Conservation (phyloP, 2,329 filamentous ascomycete genomes). For the Orbilia brochopaga region DNA sequence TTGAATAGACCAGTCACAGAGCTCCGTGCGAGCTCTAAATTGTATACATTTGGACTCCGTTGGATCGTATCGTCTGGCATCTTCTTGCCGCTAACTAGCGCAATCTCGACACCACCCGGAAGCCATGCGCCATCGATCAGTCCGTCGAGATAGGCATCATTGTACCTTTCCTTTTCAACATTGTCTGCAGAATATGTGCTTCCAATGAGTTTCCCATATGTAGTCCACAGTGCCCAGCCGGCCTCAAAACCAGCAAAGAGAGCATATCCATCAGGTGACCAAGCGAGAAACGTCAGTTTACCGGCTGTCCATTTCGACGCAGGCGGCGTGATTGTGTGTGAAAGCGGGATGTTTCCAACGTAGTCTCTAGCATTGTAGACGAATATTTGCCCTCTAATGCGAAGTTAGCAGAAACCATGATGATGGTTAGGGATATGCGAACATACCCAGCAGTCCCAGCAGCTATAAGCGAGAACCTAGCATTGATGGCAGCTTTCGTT, state of each 20-base stretch:
- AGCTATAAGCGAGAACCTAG: slow-evolving; percentile 89
- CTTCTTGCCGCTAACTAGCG: slow-evolving; percentile 63
- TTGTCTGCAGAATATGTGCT: slow-evolving; percentile 79
- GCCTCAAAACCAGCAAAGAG: slow-evolving; percentile 90
- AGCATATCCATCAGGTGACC: slow-evolving; percentile 95
- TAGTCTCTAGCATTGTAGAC: slow-evolving; percentile 97
- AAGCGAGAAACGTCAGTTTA: slow-evolving; percentile 73
- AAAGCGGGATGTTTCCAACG: slow-evolving; percentile 85
- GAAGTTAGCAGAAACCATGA: slow-evolving; percentile 17
- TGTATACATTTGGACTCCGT: slow-evolving; percentile 72
- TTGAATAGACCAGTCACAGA: slow-evolving; percentile 92
- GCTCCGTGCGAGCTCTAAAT: slow-evolving; percentile 89
- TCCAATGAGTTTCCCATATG: slow-evolving; percentile 88
- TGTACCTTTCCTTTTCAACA: slow-evolving; percentile 68
- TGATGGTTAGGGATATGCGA: neutral
- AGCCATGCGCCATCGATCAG: slow-evolving; percentile 82
- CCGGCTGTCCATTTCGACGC: slow-evolving; percentile 73
- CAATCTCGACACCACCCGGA: slow-evolving; percentile 82
- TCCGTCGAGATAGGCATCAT: slow-evolving; percentile 83
- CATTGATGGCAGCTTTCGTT: slow-evolving; percentile 82
- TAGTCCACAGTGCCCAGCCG: slow-evolving; percentile 96
- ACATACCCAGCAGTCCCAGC: slow-evolving; percentile 72
- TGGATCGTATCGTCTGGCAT: slow-evolving; percentile 66
- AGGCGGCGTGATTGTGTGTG: slow-evolving; percentile 75
- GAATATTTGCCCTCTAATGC: slow-evolving; percentile 69